Conservation (phyloP, 2,329 filamentous ascomycete genomes). For the Fonsecaea pedrosoi region DNA sequence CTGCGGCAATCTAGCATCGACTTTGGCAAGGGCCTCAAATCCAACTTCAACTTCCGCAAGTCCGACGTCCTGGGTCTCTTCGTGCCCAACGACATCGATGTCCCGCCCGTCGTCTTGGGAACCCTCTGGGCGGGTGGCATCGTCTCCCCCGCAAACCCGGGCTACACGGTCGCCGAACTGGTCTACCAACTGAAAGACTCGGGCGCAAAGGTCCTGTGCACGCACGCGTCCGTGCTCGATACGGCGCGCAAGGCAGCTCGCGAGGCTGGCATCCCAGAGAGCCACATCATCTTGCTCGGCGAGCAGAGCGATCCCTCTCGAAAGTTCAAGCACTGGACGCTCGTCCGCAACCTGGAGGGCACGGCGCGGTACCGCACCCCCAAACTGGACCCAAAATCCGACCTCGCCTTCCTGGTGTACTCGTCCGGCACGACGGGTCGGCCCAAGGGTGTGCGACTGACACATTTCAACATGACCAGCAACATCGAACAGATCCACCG, state of each 20-base stretch:
- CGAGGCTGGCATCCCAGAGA: slow-evolving; percentile 71
- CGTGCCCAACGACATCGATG: slow-evolving; percentile 86
- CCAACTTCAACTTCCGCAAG: slow-evolving; percentile 77
- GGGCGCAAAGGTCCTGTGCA: slow-evolving; percentile 75
- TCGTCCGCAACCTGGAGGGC: slow-evolving; percentile 64
- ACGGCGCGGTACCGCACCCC: slow-evolving; percentile 65
- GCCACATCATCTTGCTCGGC: slow-evolving; percentile 78
- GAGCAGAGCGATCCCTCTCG: slow-evolving; percentile 66
- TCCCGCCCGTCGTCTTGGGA: slow-evolving; percentile 77
- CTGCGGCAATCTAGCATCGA: slow-evolving; percentile 69
- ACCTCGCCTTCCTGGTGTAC: slow-evolving; percentile 85
- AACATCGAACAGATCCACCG: slow-evolving; percentile 67
- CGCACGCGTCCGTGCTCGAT: slow-evolving; percentile 71
- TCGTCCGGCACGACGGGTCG: slow-evolving; percentile 88
- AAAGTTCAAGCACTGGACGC: slow-evolving; percentile 73
- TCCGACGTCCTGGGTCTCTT: slow-evolving; percentile 84
- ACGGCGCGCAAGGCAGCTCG: slow-evolving; percentile 71
- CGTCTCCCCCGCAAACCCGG: slow-evolving; percentile 84
- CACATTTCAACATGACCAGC: slow-evolving; percentile 80
- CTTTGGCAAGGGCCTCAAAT: slow-evolving; percentile 82
- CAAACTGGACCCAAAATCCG: slow-evolving; percentile 70
- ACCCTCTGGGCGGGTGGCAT: slow-evolving; percentile 82
- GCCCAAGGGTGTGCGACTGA: slow-evolving; percentile 89
- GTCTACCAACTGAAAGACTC: slow-evolving; percentile 83
- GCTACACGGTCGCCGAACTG: slow-evolving; percentile 83